Base-by-base conservation (phyloP, 2,329 filamentous ascomycete species). In the Anthostomella pinea region DNA sequence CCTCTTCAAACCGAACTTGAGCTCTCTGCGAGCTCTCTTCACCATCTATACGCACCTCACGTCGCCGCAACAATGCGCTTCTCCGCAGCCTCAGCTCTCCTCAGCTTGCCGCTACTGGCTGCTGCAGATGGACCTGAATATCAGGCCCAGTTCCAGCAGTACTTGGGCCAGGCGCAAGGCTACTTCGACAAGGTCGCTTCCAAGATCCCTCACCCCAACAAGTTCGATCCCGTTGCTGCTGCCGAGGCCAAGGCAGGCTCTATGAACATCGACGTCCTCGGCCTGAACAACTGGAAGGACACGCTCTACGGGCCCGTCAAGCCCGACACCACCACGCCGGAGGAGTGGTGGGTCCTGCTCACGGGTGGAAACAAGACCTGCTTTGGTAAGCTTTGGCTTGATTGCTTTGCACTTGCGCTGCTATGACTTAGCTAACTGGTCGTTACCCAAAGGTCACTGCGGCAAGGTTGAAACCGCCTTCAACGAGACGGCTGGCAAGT, bases 321-420 rank as follows among this genome's bases (percentile, higher is more conserved):
- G 43, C 63, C 77, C 7, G 76, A 64, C 18, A 73, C 75, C 44
- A 75, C 76, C 8, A 72, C 66, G 6, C 82, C 85, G 5, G 82
- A 84, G 63, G 82, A 88, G 64, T 89, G 83, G 83, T 81, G 85
- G 71, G 68, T 91, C 43, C 72, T 85, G 49, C 66, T 87, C 49
- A 85, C 81, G 8, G 86, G 86, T 38, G 72, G 83, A 51, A 89
- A 90, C 71, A 83, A 81, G 68, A 88, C 85, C 20, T 91, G 86
- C 68, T 83, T 75, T 57, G 75, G 77, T 79, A 66, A 39, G 71
- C 17, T n/a, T 37, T 34, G 18, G 39, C 14, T 30, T 35, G 24
- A 25, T n/a, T n/a, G n/a, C n/a, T n/a, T n/a, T 7, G 24, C 17
- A 16, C 15, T 17, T 14, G 9, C 25, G 23, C 20, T 13, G 3